A percentile compares a stretch with the other conserved stretches of the same genome.
phyloP scores from a whole-genome alignment of 331 rosid genomes.

The Malus hybrid region DNA sequence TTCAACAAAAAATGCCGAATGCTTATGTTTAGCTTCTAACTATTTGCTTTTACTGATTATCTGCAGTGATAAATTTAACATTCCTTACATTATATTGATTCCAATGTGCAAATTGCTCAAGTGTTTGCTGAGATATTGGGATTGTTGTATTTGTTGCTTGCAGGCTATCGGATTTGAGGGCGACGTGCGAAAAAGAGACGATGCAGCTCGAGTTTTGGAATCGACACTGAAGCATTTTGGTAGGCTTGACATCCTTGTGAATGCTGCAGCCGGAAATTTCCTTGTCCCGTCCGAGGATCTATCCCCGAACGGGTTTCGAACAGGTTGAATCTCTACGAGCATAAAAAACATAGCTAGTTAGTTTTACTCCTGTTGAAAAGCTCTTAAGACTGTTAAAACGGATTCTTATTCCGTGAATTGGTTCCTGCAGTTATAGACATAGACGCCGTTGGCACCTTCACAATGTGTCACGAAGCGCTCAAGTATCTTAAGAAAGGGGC shows the following conservation, averaged over 20 bases:
- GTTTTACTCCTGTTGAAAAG: too few species aligned
- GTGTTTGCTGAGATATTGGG: neutral
- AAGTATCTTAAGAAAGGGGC: constrained; percentile 17
- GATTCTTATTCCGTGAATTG: neutral
- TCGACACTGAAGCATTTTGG: constrained; percentile 14
- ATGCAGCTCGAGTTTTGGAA: constrained; percentile 18
- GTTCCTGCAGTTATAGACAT: constrained; percentile 12
- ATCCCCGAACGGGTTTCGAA: constrained; percentile 16
- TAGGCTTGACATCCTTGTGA: constrained; percentile 16
- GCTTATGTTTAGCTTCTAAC: too few species aligned
- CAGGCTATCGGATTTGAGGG: constrained; percentile 12
- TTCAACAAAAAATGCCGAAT: too few species aligned
- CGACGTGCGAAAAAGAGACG: constrained; percentile 17
- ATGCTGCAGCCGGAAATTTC: constrained; percentile 21
- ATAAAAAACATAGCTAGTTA: neutral
- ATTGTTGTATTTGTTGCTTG: neutral
- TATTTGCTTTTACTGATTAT: too few species aligned
- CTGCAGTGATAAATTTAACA: too few species aligned
- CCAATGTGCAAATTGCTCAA: too few species aligned
- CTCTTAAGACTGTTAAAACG: neutral
- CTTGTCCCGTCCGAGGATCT: constrained; percentile 14
- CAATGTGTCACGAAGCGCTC: constrained; percentile 18
- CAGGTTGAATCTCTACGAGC: constrained; percentile 1
- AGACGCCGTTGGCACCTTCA: constrained; percentile 17
- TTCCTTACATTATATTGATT: too few species aligned